A percentile compares a stretch with the other conserved stretches of the same genome.
These are phyloP conservation scores for Geotrichum klebahnii DNA, from an alignment of 1,139 yeast species.

Conservation along the genomic window DNA sequence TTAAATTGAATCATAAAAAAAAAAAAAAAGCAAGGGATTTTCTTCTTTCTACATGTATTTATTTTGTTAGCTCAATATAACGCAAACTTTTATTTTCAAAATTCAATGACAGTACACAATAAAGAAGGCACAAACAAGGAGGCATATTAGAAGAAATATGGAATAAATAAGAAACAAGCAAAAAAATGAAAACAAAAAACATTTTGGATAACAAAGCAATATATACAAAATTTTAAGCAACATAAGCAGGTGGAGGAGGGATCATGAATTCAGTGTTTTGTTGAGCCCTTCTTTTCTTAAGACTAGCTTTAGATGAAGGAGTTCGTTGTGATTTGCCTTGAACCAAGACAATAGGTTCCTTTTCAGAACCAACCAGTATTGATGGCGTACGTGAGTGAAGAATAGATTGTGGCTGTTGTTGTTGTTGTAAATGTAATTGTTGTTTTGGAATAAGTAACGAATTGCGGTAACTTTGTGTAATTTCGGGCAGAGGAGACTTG, in stretches of 20 bases:
- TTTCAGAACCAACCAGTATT: not conserved
- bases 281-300: not conserved
- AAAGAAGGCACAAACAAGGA: not conserved
- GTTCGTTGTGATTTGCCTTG: not conserved
- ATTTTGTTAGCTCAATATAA: no score
- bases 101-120: not conserved
- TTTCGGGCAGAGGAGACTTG: not conserved
- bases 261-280: slow-evolving; percentile 4
- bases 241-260: slow-evolving; percentile 25
- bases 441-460: not conserved
- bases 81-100: slow-evolving; percentile 43
- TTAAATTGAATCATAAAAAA: slow-evolving; percentile 15
- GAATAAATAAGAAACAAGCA: slow-evolving; percentile 8
- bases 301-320: slow-evolving; percentile 21
- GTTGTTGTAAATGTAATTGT: not conserved
- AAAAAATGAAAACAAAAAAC: no score
- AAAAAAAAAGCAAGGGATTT: not conserved
- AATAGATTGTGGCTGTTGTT: not conserved
- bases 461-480: not conserved
- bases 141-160: not conserved
- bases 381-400: not conserved
- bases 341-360: not conserved
- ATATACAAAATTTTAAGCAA: slow-evolving; percentile 17
- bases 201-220: not conserved
- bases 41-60: no score